A percentile compares a stretch with the other conserved stretches of the same genome.
These are phyloP conservation scores for Rhinocladiella similis DNA, from an alignment of 2,329 filamentous ascomycete genomes.

Conservation along the genomic window DNA sequence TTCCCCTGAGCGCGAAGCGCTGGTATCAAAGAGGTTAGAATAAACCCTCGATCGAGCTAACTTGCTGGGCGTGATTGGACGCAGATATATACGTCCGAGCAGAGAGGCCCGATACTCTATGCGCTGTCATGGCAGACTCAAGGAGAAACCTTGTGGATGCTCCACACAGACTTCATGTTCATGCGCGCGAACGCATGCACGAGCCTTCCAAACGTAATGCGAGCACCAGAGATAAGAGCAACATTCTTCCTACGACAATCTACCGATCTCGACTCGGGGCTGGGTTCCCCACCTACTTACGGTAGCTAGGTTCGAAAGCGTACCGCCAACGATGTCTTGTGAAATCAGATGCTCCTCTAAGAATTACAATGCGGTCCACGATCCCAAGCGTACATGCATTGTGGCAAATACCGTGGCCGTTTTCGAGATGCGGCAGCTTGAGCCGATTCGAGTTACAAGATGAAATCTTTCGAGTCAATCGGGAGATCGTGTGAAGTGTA, in stretches of 20 bases:
- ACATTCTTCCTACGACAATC: not conserved
- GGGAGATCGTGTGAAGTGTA: not conserved
- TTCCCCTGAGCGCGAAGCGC: not conserved
- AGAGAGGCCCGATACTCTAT: not conserved
- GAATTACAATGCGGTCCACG: not conserved
- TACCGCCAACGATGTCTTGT: not conserved
- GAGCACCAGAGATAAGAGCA: not conserved
- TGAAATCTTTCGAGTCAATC: not conserved
- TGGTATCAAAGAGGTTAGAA: not conserved
- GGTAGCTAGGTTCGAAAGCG: not conserved
- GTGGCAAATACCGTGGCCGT: too few relatives aligned
- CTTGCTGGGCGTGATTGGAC: not conserved
- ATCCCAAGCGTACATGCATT: too few relatives aligned
- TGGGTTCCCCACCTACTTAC: not conserved
- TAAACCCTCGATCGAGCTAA: conserved; percentile 1
- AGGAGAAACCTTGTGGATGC: not conserved
- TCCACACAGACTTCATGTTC: conserved; percentile 1
- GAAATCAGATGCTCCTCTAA: not conserved
- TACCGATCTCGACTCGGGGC: not conserved
- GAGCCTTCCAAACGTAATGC: not conserved
- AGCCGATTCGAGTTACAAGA: too few relatives aligned
- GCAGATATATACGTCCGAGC: conserved; percentile 1
- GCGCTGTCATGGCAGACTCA: not conserved
- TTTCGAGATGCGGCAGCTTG: too few relatives aligned
- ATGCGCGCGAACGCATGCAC: not conserved